Evolutionary conservation across 306 rosid genomes (phyloP), one percentile per base, ranked within the genome.

Genomic region (Lotus japonicus): DNA sequence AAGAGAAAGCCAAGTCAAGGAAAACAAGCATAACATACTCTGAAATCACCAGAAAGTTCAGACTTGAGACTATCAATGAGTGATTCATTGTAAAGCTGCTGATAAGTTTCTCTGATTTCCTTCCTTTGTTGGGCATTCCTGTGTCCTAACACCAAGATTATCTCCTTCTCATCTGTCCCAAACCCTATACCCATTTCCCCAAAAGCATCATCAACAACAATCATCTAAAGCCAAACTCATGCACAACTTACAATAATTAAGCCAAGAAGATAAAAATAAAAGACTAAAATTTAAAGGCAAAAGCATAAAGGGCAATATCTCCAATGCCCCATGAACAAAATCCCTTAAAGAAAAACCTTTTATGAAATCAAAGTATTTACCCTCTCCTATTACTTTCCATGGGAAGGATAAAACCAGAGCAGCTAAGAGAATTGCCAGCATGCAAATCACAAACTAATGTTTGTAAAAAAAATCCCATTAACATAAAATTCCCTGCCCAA

Each of bases 41-140:
- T 28, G 73, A 86, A 95, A 81, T 95, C 89, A 68, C 96, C 90
- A 10, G 95, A 90, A 77, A 95, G 89, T 78, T 88, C 92, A 14
- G 87, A 72, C 9, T 76, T 12, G 51, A 95, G 95, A 61, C 81
- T 69, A 39, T 81, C 88, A 54, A 87, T 51, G 66, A 95, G 95
- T 9, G 92, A 82, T 79, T 90, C 86, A 8, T 87, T 85, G 81
- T 84, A 90, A 65, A 90, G 92, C 75, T 87, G 81, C 43, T 82
- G 77, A 80, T 95, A 95, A 61, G 89, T 85, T 43, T 95, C 95
- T 77, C 45, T 81, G 39, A 90, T 90, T 58, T 74, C 68, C 75
- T 80, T 85, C 81, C 92, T 85, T 56, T 95, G 97, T 53, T 71
- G 80, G 35, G 88, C 84, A 78, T 85, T 88, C 70, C 97, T 88